Evolutionary conservation across 2,329 filamentous ascomycete species (phyloP).

Genomic region (Paecilomyces sp.): DNA sequence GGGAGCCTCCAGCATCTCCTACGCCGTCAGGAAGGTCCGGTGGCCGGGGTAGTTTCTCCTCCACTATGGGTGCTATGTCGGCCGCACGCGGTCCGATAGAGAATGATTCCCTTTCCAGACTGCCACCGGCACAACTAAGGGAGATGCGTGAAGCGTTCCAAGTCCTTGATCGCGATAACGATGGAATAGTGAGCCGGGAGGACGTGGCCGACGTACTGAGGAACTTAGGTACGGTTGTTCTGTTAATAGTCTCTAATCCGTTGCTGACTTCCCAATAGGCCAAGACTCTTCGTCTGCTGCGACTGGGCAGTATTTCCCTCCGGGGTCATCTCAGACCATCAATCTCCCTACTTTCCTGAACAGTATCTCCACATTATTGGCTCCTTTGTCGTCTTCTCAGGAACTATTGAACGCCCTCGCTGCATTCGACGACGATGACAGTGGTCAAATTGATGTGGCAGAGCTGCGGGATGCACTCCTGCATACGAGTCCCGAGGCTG

Average conservation of each 20-base stretch:
- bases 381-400: conserved; percentile 64
- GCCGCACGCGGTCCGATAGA: conserved; percentile 14
- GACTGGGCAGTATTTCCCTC: conserved; percentile 75
- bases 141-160: conserved; percentile 89
- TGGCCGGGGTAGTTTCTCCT: conserved; percentile 19
- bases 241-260: conserved; percentile 6
- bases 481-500: conserved; percentile 70
- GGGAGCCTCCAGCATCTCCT: conserved; percentile 33
- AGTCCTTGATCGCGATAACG: conserved; percentile 82
- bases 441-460: conserved; percentile 77
- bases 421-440: conserved; percentile 93
- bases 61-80: conserved; percentile 18
- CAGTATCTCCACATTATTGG: conserved; percentile 66
- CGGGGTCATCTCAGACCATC: conserved; percentile 63
- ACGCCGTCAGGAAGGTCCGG: conserved; percentile 32
- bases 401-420: conserved; percentile 87
- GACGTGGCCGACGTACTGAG: conserved; percentile 82
- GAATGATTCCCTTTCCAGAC: conserved; percentile 34
- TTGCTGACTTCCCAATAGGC: conserved; percentile 41
- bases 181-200: conserved; percentile 72
- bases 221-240: conserved; percentile 60
- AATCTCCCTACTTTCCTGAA: conserved; percentile 82
- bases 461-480: conserved; percentile 79
- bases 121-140: conserved; percentile 76
- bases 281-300: conserved; percentile 65